These are phyloP conservation scores for Boletellus emodensis DNA, from an alignment of 768 basidiomycete species.

Conservation along the genomic window DNA sequence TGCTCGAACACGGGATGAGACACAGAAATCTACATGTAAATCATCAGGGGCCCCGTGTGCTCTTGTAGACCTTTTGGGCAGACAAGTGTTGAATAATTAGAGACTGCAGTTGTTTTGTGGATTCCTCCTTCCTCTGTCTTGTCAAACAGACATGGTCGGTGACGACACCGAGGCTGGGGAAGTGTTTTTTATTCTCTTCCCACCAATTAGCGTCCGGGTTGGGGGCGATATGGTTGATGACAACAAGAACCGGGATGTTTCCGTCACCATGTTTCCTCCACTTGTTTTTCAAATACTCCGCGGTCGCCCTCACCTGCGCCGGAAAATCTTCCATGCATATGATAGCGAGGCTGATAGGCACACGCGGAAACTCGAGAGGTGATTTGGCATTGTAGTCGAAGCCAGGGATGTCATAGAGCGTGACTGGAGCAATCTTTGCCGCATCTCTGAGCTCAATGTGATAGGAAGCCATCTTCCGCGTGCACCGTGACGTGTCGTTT, in stretches of 20 bases:
- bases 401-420: constrained; percentile 23
- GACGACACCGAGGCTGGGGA: constrained; percentile 10
- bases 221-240: constrained; percentile 19
- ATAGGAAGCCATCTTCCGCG: constrained; percentile 13
- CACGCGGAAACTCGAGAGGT: constrained; percentile 16
- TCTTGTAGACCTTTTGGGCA: not conserved
- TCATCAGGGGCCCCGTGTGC: not conserved
- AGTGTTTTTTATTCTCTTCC: constrained; percentile 21
- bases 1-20: no score
- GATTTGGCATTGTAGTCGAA: constrained; percentile 19
- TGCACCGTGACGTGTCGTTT: constrained; percentile 16
- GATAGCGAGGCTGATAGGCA: constrained; percentile 20
- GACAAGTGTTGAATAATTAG: constrained; percentile 16
- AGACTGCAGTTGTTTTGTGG: constrained; percentile 15
- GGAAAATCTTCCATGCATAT: constrained; percentile 22
- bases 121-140: constrained; percentile 14
- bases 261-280: constrained; percentile 16
- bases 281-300: constrained; percentile 14
- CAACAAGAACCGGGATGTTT: constrained; percentile 18
- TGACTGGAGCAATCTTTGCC: constrained; percentile 8
- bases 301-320: constrained; percentile 17
- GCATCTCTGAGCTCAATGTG: constrained; percentile 13
- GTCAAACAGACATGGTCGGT: constrained; percentile 20
- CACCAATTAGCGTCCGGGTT: constrained; percentile 20
- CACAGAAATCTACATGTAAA: not conserved